Evolutionary conservation across 345 rosid species (phyloP), one percentile per base, ranked within the genome.

Genomic region (Bretschneidera sinensis): DNA sequence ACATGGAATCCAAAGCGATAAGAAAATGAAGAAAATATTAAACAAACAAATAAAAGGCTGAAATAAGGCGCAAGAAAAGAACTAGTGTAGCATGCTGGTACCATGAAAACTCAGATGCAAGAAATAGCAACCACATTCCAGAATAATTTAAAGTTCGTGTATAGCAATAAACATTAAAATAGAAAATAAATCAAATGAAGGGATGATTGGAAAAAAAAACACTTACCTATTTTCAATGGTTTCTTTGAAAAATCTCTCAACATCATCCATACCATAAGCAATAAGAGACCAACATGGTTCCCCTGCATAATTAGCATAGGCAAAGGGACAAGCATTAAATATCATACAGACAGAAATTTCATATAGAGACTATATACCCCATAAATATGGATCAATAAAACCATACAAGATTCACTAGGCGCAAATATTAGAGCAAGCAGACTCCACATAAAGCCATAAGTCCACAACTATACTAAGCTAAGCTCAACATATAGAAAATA

Each of bases 151-250:
- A n/a, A n/a, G n/a, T n/a, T n/a, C n/a, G n/a, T n/a, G n/a, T n/a
- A n/a, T n/a, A n/a, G n/a, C n/a, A n/a, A n/a, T n/a, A n/a, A n/a
- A n/a, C n/a, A n/a, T n/a, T n/a, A n/a, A n/a, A n/a, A n/a, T n/a
- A 33, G 35, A 21, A 48, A 31, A 51, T 13, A 47, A 56, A 48
- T 25, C 3, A 47, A 9, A 4, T 31, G 35, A n/a, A n/a, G n/a
- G n/a, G n/a, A n/a, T n/a, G n/a, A n/a, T 33, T 51, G 35, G 54
- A 43, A 55, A 55, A 55, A 68, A 63, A 62, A 76, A 65, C 21
- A 48, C 61, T 57, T 55, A 92, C 98, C 98, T 85, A 54, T 92
- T 92, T 71, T 87, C 94, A 64, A 84, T 79, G 16, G 94, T 89
- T 75, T 89, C 94, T 74, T 83, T 86, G 73, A 89, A 92, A 77